phyloP scores from a whole-genome alignment of 2,329 filamentous ascomycete species.

The Apiospora koreana region DNA sequence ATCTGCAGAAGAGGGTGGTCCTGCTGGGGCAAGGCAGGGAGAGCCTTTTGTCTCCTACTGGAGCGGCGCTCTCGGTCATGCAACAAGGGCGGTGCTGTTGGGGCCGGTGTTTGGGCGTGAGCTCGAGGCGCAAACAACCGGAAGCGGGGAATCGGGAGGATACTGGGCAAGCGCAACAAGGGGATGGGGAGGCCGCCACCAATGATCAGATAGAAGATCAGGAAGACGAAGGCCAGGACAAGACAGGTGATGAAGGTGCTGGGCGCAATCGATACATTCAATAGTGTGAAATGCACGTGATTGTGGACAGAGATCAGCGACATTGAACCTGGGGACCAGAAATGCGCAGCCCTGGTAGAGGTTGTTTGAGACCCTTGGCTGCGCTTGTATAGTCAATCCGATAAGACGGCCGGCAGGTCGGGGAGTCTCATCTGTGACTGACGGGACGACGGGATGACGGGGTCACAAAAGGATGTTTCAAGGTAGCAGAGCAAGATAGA shows the following conservation, averaged over 20 bases:
- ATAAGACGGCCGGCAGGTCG: conserved; percentile 12
- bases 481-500: neutral
- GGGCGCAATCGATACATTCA: conserved; percentile 60
- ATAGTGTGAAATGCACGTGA: conserved; percentile 53
- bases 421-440: neutral
- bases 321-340: conserved; percentile 19
- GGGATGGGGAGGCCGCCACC: conserved; percentile 32
- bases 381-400: conserved; percentile 13
- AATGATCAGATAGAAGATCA: conserved; percentile 48
- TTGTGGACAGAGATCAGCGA: conserved; percentile 62
- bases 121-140: conserved; percentile 10
- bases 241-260: conserved; percentile 57
- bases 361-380: conserved; percentile 12
- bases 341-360: neutral
- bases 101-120: neutral
- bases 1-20: conserved; percentile 27
- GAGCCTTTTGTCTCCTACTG: conserved; percentile 26
- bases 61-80: neutral
- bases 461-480: neutral
- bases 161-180: conserved; percentile 12
- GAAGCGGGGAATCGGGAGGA: conserved; percentile 15
- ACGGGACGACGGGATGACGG: neutral
- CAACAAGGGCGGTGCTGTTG: neutral
- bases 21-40: conserved; percentile 16
- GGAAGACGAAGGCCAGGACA: conserved; percentile 50